Evolutionary conservation across 257 asterid species (phyloP), one percentile per base, ranked within the genome.

Genomic region (Thymus quinquecostatus): DNA sequence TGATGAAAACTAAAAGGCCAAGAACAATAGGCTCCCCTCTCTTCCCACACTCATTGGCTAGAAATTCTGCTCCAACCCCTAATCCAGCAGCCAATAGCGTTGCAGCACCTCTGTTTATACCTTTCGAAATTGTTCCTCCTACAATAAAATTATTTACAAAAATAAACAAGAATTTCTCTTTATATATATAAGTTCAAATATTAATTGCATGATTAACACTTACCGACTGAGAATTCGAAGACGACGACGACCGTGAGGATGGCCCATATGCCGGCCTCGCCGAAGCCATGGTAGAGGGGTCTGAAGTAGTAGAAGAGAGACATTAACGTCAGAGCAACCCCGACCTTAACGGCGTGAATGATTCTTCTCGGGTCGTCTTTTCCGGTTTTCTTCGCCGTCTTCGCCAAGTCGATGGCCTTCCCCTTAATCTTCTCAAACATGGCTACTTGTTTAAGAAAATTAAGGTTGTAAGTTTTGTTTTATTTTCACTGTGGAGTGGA

Each of bases 201-300:
- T 21, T 21, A 21, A 21, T 21, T 21, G 21, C 21, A 21, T 21
- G 21, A 21, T 21, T 21, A 21, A 21, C 21, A 21, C 72, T 68
- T 79, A 86, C 97, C 96, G 0, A 82, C 90, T 0, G 93, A 77
- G 53, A 80, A 90, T 71, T 90, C 97, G 10, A 86, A 88, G 0
- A 80, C 87, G 5, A 86, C 89, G 1, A 83, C 88, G 3, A 90
- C 93, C 0, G 96, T 88, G 0, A 90, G 73, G 13, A 88, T 67
- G 2, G 92, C 96, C 93, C 90, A 90, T 80, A 88, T 90, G 56
- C 86, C 90, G 0, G 90, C 79, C 30, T 84, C 80, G 29, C 89
- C 96, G 21, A 88, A 88, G 1, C 86, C 85, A 48, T 83, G 64
- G 57, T 85, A 90, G 0, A 88, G 66, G 8, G 93, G 92, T 12